Percentiles rank a stretch among this genome's conserved stretches.
Conservation (phyloP, 768 basidiomycete species). For the Lentinula raphanica region DNA sequence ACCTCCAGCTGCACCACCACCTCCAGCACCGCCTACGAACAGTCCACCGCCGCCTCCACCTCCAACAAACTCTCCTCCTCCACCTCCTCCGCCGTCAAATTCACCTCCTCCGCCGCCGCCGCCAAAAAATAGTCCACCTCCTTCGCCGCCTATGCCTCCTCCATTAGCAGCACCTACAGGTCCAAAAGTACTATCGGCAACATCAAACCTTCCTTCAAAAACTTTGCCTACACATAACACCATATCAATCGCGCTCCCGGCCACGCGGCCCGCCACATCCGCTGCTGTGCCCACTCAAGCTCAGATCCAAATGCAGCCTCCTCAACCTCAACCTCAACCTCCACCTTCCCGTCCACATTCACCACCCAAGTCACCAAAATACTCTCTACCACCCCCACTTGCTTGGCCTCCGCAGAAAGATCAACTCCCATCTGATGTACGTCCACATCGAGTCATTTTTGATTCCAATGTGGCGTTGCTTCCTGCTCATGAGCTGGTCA, state of each 20-base stretch:
- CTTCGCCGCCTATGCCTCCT: slow-evolving; percentile 21
- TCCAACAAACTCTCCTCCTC: slow-evolving; percentile 7
- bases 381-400: slow-evolving; percentile 38
- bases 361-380: slow-evolving; percentile 10
- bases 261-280: not conserved
- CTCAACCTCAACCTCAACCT: slow-evolving; percentile 1
- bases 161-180: slow-evolving; percentile 16
- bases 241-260: slow-evolving; percentile 5
- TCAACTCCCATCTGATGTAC: slow-evolving; percentile 39
- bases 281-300: not conserved
- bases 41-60: slow-evolving; percentile 5
- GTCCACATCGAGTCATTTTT: slow-evolving; percentile 57
- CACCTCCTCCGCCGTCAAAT: slow-evolving; percentile 10
- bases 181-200: not conserved
- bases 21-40: slow-evolving; percentile 22
- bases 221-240: slow-evolving; percentile 1
- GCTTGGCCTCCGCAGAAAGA: slow-evolving; percentile 56
- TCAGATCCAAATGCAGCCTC: slow-evolving; percentile 1
- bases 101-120: slow-evolving; percentile 13
- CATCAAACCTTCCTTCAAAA: not conserved
- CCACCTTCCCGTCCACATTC: not conserved
- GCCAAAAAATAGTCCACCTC: slow-evolving; percentile 23
- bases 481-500: not conserved
- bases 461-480: slow-evolving; percentile 39
- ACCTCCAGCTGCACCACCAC: slow-evolving; percentile 18